Evolutionary conservation across 2,329 filamentous ascomycete species (phyloP).

Genomic region (Curvularia sp.): DNA sequence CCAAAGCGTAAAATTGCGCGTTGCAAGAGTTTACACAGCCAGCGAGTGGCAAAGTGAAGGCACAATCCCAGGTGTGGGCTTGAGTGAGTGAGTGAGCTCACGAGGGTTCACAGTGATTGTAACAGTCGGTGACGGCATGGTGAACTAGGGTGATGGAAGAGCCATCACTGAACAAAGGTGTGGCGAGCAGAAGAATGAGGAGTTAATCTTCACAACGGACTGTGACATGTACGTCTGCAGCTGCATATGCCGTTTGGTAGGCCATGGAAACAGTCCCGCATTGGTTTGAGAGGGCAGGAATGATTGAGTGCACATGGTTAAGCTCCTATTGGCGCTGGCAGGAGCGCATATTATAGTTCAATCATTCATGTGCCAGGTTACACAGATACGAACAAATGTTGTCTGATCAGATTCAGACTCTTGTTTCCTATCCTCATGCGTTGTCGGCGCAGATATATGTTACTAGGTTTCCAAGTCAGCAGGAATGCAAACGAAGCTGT

Average conservation of each 20-base stretch:
- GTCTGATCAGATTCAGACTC: neutral
- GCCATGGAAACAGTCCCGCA: neutral
- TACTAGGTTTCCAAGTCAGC: constrained; percentile 29
- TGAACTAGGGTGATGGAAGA: neutral
- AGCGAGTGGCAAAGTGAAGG: neutral
- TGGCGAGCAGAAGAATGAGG: neutral
- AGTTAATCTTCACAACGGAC: neutral
- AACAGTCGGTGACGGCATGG: neutral
- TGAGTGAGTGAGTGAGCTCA: neutral
- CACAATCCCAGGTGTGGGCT: neutral
- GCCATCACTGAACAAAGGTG: neutral
- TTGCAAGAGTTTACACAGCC: neutral
- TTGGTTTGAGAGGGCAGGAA: neutral
- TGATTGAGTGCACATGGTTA: neutral
- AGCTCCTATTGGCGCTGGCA: constrained; percentile 4
- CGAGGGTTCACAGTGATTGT: neutral
- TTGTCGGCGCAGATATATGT: constrained; percentile 45
- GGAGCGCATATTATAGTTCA: constrained; percentile 3
- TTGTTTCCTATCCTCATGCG: constrained; percentile 18
- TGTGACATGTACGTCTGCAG: neutral
- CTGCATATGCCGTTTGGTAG: neutral
- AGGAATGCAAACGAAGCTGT: neutral
- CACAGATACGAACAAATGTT: neutral
- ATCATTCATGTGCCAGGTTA: neutral
- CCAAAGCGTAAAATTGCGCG: neutral